A percentile compares a stretch with the other conserved stretches of the same genome.
These are phyloP conservation scores for Inga leiocalycina DNA, from an alignment of 306 rosid species.

Conservation along the genomic window DNA sequence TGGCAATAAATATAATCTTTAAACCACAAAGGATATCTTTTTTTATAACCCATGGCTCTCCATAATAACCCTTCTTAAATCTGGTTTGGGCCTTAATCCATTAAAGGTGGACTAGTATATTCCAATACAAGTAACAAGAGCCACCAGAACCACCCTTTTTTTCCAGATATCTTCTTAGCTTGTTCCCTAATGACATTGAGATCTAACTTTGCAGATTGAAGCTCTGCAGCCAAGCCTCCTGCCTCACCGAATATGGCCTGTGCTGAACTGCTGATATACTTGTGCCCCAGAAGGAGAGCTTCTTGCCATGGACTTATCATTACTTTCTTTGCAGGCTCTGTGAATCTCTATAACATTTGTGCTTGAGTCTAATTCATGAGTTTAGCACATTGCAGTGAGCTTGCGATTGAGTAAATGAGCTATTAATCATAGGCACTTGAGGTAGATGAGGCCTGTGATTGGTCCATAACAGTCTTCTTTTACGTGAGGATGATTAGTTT, in stretches of 20 bases:
- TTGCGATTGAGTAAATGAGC: background rate
- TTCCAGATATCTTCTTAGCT: constrained; percentile 62
- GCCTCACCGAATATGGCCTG: constrained; percentile 75
- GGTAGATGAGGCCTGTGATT: background rate
- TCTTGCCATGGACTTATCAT: constrained; percentile 70
- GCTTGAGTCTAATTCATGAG: background rate
- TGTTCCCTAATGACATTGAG: constrained; percentile 68
- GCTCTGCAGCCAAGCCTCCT: constrained; percentile 67
- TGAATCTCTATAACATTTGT: constrained; percentile 69
- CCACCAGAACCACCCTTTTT: constrained; percentile 61
- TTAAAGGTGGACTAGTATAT: too few relatives aligned
- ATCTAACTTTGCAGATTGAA: constrained; percentile 66
- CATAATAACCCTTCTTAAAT: too few relatives aligned
- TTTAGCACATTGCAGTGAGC: background rate
- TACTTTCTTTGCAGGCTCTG: constrained; percentile 63
- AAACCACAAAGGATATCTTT: too few relatives aligned
- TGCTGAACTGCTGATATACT: constrained; percentile 50
- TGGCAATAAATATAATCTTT: too few relatives aligned
- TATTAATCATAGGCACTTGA: background rate
- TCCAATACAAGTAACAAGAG: constrained; percentile 51
- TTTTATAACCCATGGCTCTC: too few relatives aligned
- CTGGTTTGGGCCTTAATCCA: too few relatives aligned
- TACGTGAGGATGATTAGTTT: background rate
- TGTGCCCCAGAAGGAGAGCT: constrained; percentile 70
- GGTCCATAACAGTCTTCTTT: background rate